Evolutionary conservation across 345 rosid genomes (phyloP), one percentile per base, ranked within the genome.

Genomic region (Rubroshorea leprosula): DNA sequence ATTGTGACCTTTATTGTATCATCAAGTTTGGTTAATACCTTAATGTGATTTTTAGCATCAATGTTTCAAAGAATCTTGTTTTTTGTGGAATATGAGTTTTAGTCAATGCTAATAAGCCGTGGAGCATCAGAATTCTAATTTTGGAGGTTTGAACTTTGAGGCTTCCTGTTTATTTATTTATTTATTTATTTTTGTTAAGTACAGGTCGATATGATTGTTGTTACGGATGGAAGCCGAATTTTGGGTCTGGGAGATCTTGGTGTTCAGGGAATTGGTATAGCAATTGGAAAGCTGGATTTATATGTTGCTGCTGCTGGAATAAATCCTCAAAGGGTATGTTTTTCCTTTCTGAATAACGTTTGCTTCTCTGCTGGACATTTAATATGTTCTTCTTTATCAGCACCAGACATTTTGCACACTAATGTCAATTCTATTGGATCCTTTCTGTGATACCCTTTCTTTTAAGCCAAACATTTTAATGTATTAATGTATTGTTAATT

Each of bases 191-290:
- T 54, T 49, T 22, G 8, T 29, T 50, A 20, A 47, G 20, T 69
- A 18, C 85, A 92, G 99, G 99, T 93, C 64, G 99, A 93, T 81
- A 93, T 93, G 99, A 87, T 93, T 73, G 97, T 93, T 69, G 99
- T 93, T 51, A 93, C 99, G 1, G 96, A 93, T 80, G 99, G 99
- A 75, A 93, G 99, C 82, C 80, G 99, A 76, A 85, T 93, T 72
- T 66, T 93, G 75, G 95, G 99, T 61, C 99, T 93, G 72, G 99
- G 99, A 66, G 99, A 93, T 74, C 83, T 93, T 59, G 99, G 99
- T 67, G 83, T 89, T 63, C 99, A 93, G 62, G 97, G 99, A 63
- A 93, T 93, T 75, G 99, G 91, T 63, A 93, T 89, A 73, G 75
- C 96, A 24, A 80, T 93, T 29, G 97, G 99, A 63, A 92, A 92